Percentiles rank a stretch among this genome's conserved stretches.
Evolutionary conservation across 768 basidiomycete species (phyloP).

Genomic region (Pulveroboletus frians): DNA sequence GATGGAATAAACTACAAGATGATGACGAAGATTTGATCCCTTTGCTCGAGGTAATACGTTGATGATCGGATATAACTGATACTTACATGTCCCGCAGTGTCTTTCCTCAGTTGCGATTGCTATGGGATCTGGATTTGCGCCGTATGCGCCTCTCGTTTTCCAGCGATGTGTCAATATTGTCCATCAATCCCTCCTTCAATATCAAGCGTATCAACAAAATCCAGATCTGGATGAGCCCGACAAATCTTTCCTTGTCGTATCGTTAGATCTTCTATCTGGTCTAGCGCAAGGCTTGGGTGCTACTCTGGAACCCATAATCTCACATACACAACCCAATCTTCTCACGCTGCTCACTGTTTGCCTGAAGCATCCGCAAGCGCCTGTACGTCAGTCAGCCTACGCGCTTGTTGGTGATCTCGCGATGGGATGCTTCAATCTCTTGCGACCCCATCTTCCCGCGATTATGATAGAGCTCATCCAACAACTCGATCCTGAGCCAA

Average conservation of each 20-base stretch:
- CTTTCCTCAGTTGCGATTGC: conserved; percentile 97
- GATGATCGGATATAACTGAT: conserved; percentile 1
- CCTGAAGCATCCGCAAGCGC: conserved; percentile 92
- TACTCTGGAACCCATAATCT: conserved; percentile 69
- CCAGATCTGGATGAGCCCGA: conserved; percentile 93
- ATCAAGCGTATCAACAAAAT: conserved; percentile 84
- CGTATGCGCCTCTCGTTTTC: conserved; percentile 88
- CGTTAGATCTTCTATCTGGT: conserved; percentile 94
- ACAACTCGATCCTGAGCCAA: conserved; percentile 91
- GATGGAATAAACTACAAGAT: conserved; percentile 89
- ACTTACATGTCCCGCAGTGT: conserved; percentile 52
- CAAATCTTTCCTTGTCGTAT: conserved; percentile 94
- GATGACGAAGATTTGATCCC: conserved; percentile 92
- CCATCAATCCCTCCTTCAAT: conserved; percentile 74
- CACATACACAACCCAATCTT: conserved; percentile 66
- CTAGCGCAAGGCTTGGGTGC: conserved; percentile 90
- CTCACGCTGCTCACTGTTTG: conserved; percentile 81
- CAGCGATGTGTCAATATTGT: conserved; percentile 87
- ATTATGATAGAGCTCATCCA: conserved; percentile 87
- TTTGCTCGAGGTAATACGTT: conserved; percentile 73
- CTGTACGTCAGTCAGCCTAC: conserved; percentile 93
- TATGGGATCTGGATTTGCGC: conserved; percentile 82
- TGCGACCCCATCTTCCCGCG: conserved; percentile 79
- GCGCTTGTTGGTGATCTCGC: conserved; percentile 98
- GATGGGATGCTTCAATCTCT: conserved; percentile 86